Evolutionary conservation across 306 rosid species (phyloP), one percentile per base, ranked within the genome.

Genomic region (Citrullus amarus): DNA sequence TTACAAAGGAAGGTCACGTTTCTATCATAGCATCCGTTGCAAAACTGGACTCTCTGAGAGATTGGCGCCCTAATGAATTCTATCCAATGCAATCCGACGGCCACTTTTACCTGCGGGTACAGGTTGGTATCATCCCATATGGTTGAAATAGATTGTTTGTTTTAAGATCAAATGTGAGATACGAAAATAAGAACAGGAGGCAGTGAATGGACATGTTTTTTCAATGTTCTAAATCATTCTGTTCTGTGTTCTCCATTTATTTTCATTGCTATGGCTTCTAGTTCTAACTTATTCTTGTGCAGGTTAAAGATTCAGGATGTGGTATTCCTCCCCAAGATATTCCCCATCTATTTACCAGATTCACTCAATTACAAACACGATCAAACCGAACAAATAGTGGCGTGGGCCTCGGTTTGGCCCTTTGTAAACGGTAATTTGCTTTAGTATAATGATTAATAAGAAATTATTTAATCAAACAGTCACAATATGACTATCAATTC

Each of bases 251-350:
- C 63, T 30, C 1, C 63, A 51, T 9, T 34, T 17, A 36, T 36
- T 36, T 18, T 28, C 44, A 51, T 53, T 53, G 36, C 25, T 34
- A 16, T 55, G 50, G 34, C 18, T 75, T 43, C 75, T 44, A 59
- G 69, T 75, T 43, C 75, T 44, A 59, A 73, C 81, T 82, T 73
- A 76, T 34, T 28, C 54, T 80, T 77, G 41, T 81, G 62, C 90
- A 95, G 99, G 91, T 95, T 80, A 91, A 91, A 86, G 99, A 95
- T 82, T 88, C 97, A 43, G 97, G 97, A 46, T 83, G 97, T 83
- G 97, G 99, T 74, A 82, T 95, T 90, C 89, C 57, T 46, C 90
- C 87, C 8, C 91, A 88, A 82, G 97, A 92, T 58, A 88, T 88
- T 83, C 92, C 91, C 9, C 88, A 65, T 84, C 79, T 95, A 69